Base-by-base conservation (phyloP, 2,329 filamentous ascomycete genomes). In the Fusarium sp. region DNA sequence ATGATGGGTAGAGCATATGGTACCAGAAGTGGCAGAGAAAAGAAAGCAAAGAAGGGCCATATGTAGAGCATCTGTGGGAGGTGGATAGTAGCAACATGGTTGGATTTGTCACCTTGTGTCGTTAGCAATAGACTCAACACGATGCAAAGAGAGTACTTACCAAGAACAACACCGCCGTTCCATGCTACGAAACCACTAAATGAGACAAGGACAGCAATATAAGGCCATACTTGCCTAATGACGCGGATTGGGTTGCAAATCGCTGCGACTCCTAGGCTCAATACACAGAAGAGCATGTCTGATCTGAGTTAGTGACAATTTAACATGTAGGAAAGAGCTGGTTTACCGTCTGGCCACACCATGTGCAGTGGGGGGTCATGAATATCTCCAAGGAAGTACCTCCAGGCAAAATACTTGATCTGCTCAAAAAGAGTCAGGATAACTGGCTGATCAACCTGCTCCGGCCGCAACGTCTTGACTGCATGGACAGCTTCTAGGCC, bases 11-110 rank as follows among this genome's bases (percentile, higher is more conserved):
- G 57, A 6, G 80, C 70, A 7, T 82, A 82, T 2, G 91, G 89
- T 1, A 92, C 71, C 8, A 95, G 83, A 2, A 98, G 85, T 0
- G 96, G 95, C 54, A 91, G 89, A 0, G 95, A 97, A 84, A 98
- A 98, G 83, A 98, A 97, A 39, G 90, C 84, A 65, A 97, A 91
- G 70, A 97, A 93, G 0, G 95, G 92, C 93, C 95, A 97, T 74
- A 98, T 91, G 79, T 99, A 99, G 24, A 98, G 91, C 89, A 99
- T 93, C 82, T 99, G 96, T 0, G 95, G 89, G 10, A 96, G 83
- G 79, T 99, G 95, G 18, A 98, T 84, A 2, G 95, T 96, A 2
- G 95, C 95, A 36, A 96, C 87, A 78, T 99, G 96, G 78, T 97
- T 98, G 31, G 93, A 92, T 83, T 98, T 98, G 82, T 99, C 96